Evolutionary conservation across 1,284 basidiomycete genomes (phyloP).

Genomic region (Rhodotorula sp.): DNA sequence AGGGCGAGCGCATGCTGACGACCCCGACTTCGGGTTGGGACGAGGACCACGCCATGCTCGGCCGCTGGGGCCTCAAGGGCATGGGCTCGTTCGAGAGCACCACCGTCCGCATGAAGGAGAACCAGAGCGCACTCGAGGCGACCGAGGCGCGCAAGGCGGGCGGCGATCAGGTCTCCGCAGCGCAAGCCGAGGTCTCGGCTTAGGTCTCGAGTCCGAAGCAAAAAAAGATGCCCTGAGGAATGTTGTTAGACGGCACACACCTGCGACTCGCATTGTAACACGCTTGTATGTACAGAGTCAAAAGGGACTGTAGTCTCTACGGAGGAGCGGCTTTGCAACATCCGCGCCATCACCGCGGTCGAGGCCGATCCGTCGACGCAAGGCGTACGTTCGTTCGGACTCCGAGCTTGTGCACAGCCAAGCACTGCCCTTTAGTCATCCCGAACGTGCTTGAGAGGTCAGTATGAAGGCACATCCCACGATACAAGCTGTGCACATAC

Average conservation of each 20-base stretch:
- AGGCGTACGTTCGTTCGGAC: too few relatives aligned
- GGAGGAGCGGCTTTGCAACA: too few relatives aligned
- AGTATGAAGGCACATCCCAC: too few relatives aligned
- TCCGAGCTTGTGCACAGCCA: too few relatives aligned
- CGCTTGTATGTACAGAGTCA: too few relatives aligned
- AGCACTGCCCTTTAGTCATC: too few relatives aligned
- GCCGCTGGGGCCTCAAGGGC: slow-evolving; percentile 84
- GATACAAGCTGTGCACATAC: too few relatives aligned
- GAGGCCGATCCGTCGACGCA: too few relatives aligned
- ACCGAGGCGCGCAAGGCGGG: slow-evolving; percentile 37
- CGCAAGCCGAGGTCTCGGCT: background rate
- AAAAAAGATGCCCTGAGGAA: background rate
- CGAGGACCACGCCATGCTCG: slow-evolving; percentile 91
- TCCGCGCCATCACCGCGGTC: too few relatives aligned
- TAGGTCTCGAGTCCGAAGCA: background rate
- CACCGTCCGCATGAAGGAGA: slow-evolving; percentile 39
- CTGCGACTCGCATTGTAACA: too few relatives aligned
- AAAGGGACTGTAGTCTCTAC: too few relatives aligned
- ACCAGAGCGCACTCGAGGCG: slow-evolving; percentile 32
- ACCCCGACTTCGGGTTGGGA: slow-evolving; percentile 64
- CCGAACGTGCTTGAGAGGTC: too few relatives aligned
- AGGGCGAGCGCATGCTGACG: slow-evolving; percentile 91
- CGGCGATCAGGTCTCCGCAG: background rate
- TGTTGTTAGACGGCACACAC: background rate
- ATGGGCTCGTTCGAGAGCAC: slow-evolving; percentile 59